Evolutionary conservation across 2,329 filamentous ascomycete genomes (phyloP).

Genomic region (Magnaporthiopsis poae): DNA sequence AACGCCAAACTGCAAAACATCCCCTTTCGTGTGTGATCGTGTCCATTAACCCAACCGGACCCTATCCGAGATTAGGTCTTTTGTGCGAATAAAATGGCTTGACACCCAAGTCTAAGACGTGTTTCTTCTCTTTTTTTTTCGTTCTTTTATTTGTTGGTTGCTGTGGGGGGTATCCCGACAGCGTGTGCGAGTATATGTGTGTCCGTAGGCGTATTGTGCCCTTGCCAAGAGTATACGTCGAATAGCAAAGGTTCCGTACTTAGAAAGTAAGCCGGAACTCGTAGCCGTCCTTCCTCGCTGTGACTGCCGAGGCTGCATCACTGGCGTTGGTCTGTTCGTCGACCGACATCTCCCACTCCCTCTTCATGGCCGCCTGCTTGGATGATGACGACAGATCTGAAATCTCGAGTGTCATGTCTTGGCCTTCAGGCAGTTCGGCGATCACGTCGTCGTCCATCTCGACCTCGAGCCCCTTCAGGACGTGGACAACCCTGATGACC

Average conservation of each 20-base stretch:
- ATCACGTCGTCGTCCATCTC: conserved; percentile 87
- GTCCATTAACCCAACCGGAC: conserved; percentile 9
- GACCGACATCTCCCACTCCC: conserved; percentile 54
- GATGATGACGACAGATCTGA: conserved; percentile 25
- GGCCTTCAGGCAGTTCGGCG: conserved; percentile 72
- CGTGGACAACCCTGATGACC: conserved; percentile 61
- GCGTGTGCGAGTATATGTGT: not conserved
- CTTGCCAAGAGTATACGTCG: not conserved
- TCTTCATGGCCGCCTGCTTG: conserved; percentile 32
- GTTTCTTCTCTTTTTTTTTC: not conserved
- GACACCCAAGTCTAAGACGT: not conserved
- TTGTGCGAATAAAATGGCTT: conserved; percentile 1
- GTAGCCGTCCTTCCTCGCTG: conserved; percentile 24
- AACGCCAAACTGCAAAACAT: conserved; percentile 6
- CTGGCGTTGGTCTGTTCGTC: conserved; percentile 32
- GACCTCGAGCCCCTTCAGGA: conserved; percentile 69
- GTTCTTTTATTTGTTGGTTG: not conserved
- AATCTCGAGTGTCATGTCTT: conserved; percentile 77
- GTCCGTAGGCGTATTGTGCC: not conserved
- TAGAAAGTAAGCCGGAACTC: conserved; percentile 40
- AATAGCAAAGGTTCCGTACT: conserved; percentile 10
- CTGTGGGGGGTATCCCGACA: not conserved
- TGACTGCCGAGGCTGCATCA: conserved; percentile 24
- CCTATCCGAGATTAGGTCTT: not conserved
- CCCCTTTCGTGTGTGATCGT: not conserved